Evolutionary conservation across 2,329 filamentous ascomycete genomes (phyloP).

Genomic region (Fusarium austroafricanum): DNA sequence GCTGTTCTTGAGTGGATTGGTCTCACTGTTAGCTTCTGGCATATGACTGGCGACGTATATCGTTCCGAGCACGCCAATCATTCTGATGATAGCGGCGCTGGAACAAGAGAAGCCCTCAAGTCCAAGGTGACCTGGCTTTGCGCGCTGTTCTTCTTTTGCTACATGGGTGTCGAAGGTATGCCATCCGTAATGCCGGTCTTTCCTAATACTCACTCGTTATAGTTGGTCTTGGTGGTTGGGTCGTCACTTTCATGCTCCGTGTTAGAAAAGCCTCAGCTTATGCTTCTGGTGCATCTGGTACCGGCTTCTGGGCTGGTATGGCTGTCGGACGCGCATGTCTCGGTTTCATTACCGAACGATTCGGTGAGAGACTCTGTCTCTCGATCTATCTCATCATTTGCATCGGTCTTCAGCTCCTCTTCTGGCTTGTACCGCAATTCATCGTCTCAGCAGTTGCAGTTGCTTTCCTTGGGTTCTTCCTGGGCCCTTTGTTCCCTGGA

Average conservation of each 20-base stretch:
- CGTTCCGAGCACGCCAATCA: constrained; percentile 53
- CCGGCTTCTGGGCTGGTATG: constrained; percentile 84
- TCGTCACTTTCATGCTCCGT: constrained; percentile 82
- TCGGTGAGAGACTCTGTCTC: constrained; percentile 72
- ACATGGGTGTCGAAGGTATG: constrained; percentile 75
- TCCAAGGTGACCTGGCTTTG: constrained; percentile 72
- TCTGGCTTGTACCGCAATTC: constrained; percentile 70
- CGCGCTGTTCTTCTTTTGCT: constrained; percentile 76
- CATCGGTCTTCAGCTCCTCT: constrained; percentile 71
- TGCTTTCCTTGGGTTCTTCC: constrained; percentile 76
- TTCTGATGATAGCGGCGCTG: constrained; percentile 38
- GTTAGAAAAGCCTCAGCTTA: constrained; percentile 74
- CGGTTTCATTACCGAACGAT: constrained; percentile 75
- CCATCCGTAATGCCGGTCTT: fast-evolving
- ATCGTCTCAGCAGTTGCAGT: constrained; percentile 69
- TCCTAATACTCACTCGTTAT: neutral
- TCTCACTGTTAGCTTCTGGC: constrained; percentile 68
- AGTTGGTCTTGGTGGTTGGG: constrained; percentile 80
- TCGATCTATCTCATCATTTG: constrained; percentile 70
- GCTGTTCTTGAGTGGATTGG: too few relatives aligned
- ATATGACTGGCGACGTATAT: constrained; percentile 66
- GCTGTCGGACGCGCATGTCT: constrained; percentile 74
- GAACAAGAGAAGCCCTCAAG: constrained; percentile 55
- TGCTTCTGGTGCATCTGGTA: constrained; percentile 76
- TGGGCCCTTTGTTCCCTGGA: constrained; percentile 79